Percentiles rank a stretch among this genome's conserved stretches.
Conservation (phyloP, 768 basidiomycete genomes). For the Hypsizygus marmoreus region DNA sequence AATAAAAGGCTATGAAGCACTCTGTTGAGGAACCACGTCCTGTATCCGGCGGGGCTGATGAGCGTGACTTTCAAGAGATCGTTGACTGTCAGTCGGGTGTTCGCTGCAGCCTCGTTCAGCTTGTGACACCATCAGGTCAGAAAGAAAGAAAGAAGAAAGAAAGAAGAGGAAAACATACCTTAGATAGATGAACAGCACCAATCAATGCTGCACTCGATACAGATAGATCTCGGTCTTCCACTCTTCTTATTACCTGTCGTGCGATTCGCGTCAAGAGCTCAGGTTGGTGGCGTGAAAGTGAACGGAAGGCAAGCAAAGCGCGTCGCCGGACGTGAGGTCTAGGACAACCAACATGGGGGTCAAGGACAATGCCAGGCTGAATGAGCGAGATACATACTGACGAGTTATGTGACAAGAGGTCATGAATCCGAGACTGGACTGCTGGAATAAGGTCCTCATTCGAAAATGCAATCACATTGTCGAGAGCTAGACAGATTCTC, state of each 20-base stretch:
- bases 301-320: slow-evolving; percentile 58
- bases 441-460: slow-evolving; percentile 76
- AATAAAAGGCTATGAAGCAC: slow-evolving; percentile 26
- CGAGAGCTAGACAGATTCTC: slow-evolving; percentile 71
- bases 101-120: slow-evolving; percentile 2
- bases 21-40: slow-evolving; percentile 19
- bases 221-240: slow-evolving; percentile 43
- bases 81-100: slow-evolving; percentile 8
- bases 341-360: too few relatives aligned
- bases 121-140: neutral
- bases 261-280: slow-evolving; percentile 47
- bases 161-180: slow-evolving; percentile 18
- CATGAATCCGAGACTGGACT: slow-evolving; percentile 62
- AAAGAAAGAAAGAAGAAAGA: neutral
- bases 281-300: slow-evolving; percentile 48
- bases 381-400: slow-evolving; percentile 49
- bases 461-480: slow-evolving; percentile 61
- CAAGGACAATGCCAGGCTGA: too few relatives aligned
- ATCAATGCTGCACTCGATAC: slow-evolving; percentile 51
- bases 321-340: slow-evolving; percentile 65
- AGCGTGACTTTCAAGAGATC: slow-evolving; percentile 8
- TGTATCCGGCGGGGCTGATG: neutral
- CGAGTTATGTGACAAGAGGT: slow-evolving; percentile 74
- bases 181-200: slow-evolving; percentile 25
- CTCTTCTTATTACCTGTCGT: slow-evolving; percentile 36